phyloP scores from a whole-genome alignment of 345 rosid genomes.

The Camelina neglecta region DNA sequence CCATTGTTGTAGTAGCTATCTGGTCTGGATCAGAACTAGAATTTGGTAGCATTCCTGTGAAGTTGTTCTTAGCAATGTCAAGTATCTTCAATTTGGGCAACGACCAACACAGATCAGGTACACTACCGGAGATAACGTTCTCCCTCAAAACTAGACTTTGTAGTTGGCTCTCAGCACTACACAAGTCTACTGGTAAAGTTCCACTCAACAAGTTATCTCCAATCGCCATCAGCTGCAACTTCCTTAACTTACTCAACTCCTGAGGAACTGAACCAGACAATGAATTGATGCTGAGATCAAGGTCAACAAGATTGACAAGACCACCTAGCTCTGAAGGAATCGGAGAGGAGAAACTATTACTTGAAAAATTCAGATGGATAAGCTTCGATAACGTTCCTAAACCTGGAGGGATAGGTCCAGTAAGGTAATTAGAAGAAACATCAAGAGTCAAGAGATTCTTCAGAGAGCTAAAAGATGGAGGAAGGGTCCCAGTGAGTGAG shows the following conservation, averaged over 20 bases:
- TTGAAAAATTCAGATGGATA: slow-evolving; percentile 67
- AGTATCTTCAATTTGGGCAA: slow-evolving; percentile 61
- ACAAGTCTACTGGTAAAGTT: slow-evolving; percentile 59
- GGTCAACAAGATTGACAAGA: slow-evolving; percentile 65
- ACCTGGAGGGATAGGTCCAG: slow-evolving; percentile 65
- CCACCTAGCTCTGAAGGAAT: slow-evolving; percentile 77
- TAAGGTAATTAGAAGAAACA: slow-evolving; percentile 72
- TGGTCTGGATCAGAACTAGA: slow-evolving; percentile 46
- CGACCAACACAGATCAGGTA: slow-evolving; percentile 65
- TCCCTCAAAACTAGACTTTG: slow-evolving; percentile 60
- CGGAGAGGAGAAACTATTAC: slow-evolving; percentile 66
- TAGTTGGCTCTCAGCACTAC: slow-evolving; percentile 56
- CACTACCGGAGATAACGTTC: slow-evolving; percentile 61
- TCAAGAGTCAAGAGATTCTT: slow-evolving; percentile 65
- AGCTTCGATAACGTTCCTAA: slow-evolving; percentile 66
- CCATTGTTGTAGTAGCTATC: slow-evolving; percentile 46
- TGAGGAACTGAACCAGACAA: slow-evolving; percentile 74
- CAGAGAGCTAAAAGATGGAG: slow-evolving; percentile 64
- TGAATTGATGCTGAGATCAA: slow-evolving; percentile 85
- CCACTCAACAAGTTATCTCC: slow-evolving; percentile 69
- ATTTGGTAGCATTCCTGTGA: slow-evolving; percentile 67
- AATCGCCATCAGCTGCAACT: slow-evolving; percentile 59
- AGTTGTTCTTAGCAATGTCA: slow-evolving; percentile 79
- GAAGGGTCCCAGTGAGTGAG: slow-evolving; percentile 68
- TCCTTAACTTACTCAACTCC: slow-evolving; percentile 63